phyloP scores from a whole-genome alignment of 805 yeast genomes.

The Clavispora carvajalis region DNA sequence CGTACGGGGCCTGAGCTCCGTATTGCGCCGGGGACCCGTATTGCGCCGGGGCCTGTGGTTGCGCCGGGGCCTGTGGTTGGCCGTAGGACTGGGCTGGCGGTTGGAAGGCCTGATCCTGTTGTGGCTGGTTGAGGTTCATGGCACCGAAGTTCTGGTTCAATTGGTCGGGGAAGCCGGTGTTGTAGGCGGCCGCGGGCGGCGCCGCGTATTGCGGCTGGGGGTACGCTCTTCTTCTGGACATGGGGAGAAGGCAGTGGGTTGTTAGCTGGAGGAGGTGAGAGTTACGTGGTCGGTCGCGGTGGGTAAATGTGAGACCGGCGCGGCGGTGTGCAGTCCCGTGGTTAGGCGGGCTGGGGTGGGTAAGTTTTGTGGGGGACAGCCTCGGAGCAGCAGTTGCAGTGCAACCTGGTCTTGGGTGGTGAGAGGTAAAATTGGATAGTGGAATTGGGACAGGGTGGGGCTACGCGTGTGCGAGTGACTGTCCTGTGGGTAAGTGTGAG shows the following conservation, averaged over 20 bases:
- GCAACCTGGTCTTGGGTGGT: too few species aligned
- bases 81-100: neutral
- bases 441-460: too few species aligned
- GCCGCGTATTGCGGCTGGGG: constrained; percentile 43
- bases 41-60: constrained; percentile 7
- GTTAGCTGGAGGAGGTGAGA: neutral
- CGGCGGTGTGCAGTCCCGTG: too few species aligned
- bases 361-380: too few species aligned
- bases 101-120: neutral
- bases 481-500: too few species aligned
- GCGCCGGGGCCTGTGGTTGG: neutral
- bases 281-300: constrained; percentile 5
- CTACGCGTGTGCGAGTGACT: too few species aligned
- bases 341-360: neutral
- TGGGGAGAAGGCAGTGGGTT: constrained; percentile 7
- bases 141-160: constrained; percentile 28
- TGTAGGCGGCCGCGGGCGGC: constrained; percentile 13
- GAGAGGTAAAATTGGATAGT: too few species aligned
- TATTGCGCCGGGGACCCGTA: neutral
- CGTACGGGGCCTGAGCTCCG: neutral
- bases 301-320: too few species aligned
- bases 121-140: constrained; percentile 23
- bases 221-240: constrained; percentile 45
- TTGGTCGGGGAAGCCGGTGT: constrained; percentile 26
- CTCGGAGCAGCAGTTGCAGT: too few species aligned